Base-by-base conservation (phyloP, 306 rosid genomes). In the Trifolium dubium region DNA sequence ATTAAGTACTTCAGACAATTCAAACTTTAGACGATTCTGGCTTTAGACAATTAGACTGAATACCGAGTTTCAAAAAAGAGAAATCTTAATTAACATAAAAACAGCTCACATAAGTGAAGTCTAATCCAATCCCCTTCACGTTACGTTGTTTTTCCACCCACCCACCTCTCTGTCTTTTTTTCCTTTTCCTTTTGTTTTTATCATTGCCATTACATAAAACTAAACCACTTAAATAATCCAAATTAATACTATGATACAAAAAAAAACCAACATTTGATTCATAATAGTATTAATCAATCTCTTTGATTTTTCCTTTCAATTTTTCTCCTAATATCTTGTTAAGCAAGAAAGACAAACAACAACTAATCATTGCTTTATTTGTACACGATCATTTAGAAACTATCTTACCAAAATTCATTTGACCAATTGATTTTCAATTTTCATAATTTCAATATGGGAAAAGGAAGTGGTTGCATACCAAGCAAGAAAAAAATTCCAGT, bases 381-480 rank as follows among this genome's bases (percentile, higher is more conserved):
- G 31, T 19, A 30, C 1, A 4, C 1, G n/a, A 53, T 31, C 29
- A 58, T 10, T 59, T 31, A 58, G 3, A 46, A 34, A 31, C 54
- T 58, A 51, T 69, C 29, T 39, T 50, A 2, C 51, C 51, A 65
- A 43, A 41, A 11, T 37, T 49, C 41, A 5, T 63, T 69, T 62
- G 50, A 60, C 60, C 59, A 17, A 43, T 75, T 65, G 64, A 28
- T 14, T 11, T 56, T n/a, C n/a, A n/a, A n/a, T n/a, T n/a, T 56
- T 56, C 63, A 28, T 19, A 64, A 44, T 78, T 76, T 49, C 53
- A 34, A 32, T 23, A 88, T 89, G 97, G 89, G 97, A 23, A 90
- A 86, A 85, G 96, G 96, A 31, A 77, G 88, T 8, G 96, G 96
- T 14, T 91, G 97, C 64, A 40, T 87, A 29, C 92, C 89, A 11